Conservation (phyloP, 208 protist species). For the Tritrichomonas foetus region DNA sequence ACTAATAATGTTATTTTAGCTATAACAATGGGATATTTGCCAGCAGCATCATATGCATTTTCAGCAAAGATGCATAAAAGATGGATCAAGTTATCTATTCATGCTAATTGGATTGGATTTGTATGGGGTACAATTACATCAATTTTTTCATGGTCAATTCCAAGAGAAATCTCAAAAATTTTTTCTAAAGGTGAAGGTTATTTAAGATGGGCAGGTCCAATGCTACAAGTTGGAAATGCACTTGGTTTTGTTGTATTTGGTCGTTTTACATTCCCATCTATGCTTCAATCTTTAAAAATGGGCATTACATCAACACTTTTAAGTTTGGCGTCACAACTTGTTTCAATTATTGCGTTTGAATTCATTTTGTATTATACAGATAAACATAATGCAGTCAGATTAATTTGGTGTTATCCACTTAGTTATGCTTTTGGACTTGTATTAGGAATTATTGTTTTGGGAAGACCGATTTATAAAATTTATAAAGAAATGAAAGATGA, state of each 20-base stretch:
- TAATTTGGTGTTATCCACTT: neutral
- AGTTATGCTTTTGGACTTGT: neutral
- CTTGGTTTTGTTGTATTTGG: neutral
- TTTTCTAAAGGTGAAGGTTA: neutral
- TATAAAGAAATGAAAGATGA: too few species aligned
- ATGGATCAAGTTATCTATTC: neutral
- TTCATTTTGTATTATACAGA: slow-evolving; percentile 2
- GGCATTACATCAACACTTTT: neutral
- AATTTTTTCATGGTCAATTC: neutral
- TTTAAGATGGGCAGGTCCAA: neutral
- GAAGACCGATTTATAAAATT: too few species aligned
- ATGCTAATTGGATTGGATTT: neutral
- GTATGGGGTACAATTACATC: neutral
- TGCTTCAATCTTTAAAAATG: neutral
- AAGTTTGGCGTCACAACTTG: neutral
- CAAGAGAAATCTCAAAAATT: neutral
- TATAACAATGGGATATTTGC: neutral
- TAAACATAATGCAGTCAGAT: neutral
- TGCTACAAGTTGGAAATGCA: neutral
- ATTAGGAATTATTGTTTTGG: neutral
- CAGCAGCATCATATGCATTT: slow-evolving; percentile 13
- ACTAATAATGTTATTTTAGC: neutral
- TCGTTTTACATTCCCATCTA: neutral
- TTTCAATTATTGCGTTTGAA: neutral
- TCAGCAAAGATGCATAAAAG: neutral